Conservation (phyloP, 805 yeast genomes). For the Candida adriatica region DNA sequence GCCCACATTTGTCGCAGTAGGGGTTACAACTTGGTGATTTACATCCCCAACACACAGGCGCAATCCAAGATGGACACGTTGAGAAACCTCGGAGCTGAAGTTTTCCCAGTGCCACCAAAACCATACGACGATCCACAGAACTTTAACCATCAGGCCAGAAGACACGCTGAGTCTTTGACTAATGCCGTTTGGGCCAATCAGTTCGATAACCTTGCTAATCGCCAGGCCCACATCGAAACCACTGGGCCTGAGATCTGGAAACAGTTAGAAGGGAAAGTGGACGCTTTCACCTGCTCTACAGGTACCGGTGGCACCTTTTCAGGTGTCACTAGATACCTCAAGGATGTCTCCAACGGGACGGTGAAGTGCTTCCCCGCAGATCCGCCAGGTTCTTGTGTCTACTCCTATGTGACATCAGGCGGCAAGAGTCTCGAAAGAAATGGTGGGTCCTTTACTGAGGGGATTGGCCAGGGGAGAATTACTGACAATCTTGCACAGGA, state of each 20-base stretch:
- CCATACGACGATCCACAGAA: constrained; percentile 77
- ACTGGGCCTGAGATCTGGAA: constrained; percentile 94
- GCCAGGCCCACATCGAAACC: constrained; percentile 82
- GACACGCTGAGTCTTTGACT: constrained; percentile 68
- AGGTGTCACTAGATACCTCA: constrained; percentile 74
- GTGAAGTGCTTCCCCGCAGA: constrained; percentile 73
- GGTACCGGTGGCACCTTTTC: constrained; percentile 95
- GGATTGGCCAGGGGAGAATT: constrained; percentile 93
- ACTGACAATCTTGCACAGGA: constrained; percentile 77
- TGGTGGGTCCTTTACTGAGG: constrained; percentile 90
- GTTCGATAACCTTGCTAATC: constrained; percentile 81
- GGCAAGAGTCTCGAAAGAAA: constrained; percentile 62
- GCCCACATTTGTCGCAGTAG: constrained; percentile 76
- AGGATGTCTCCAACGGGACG: constrained; percentile 55
- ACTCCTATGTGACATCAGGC: constrained; percentile 65
- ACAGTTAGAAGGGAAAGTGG: constrained; percentile 70
- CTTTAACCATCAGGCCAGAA: constrained; percentile 79
- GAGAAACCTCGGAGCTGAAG: constrained; percentile 76
- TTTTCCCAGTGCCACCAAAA: constrained; percentile 82
- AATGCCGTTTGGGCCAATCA: constrained; percentile 94
- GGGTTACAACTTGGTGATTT: constrained; percentile 79
- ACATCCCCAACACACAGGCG: constrained; percentile 89
- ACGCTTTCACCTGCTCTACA: constrained; percentile 83
- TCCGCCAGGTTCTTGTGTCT: constrained; percentile 88
- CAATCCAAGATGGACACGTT: constrained; percentile 72